Percentiles rank a stretch among this genome's conserved stretches.
Conservation (phyloP, 1,139 yeast species). For the Kluyveromyces sp. region DNA sequence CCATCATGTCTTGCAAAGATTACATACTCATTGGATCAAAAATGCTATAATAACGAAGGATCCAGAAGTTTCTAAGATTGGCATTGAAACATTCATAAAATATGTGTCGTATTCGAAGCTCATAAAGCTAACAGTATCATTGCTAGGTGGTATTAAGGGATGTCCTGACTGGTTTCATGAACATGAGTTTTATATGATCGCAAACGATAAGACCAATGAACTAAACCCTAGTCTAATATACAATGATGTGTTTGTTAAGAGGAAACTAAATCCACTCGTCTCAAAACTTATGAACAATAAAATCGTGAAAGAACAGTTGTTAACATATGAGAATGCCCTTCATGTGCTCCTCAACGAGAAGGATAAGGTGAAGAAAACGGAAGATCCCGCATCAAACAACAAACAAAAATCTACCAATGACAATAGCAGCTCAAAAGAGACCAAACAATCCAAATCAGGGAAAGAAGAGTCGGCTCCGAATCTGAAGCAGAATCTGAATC, state of each 20-base stretch:
- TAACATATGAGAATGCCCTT: constrained; percentile 50
- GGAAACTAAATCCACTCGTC: constrained; percentile 20
- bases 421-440: constrained; percentile 2
- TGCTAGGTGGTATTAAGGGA: constrained; percentile 16
- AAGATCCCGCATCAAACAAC: constrained; percentile 6
- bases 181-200: constrained; percentile 19
- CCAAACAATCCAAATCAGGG: neutral
- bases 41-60: constrained; percentile 9
- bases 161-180: constrained; percentile 28
- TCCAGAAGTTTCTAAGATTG: constrained; percentile 12
- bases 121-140: constrained; percentile 21
- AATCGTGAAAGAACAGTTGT: constrained; percentile 39
- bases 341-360: constrained; percentile 52
- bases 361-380: constrained; percentile 33
- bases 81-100: constrained; percentile 20
- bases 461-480: neutral
- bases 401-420: neutral
- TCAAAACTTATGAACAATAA: constrained; percentile 57
- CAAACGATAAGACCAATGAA: constrained; percentile 23
- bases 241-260: constrained; percentile 36
- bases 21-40: constrained; percentile 34
- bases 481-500: constrained; percentile 10
- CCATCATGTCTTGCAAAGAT: constrained; percentile 40
- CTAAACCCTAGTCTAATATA: constrained; percentile 42
- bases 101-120: constrained; percentile 28